Conservation (phyloP, 352 stramenopile species). For the Globisporangium sylvaticum region DNA sequence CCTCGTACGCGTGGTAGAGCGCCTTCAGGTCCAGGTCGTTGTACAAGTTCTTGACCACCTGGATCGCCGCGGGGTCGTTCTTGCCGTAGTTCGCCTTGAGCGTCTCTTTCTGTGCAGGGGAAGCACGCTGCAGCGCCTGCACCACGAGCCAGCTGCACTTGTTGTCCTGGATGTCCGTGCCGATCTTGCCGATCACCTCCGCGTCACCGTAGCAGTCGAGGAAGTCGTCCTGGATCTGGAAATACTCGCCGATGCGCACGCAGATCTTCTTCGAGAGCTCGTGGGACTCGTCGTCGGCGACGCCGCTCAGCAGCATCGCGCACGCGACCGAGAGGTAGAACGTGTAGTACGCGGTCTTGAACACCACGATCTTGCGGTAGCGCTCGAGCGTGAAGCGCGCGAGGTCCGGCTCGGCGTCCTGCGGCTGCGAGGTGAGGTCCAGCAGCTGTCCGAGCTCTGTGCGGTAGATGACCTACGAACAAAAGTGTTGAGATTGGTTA, state of each 20-base stretch:
- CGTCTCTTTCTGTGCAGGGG: constrained; percentile 63
- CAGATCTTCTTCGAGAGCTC: constrained; percentile 92
- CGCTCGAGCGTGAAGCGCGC: constrained; percentile 92
- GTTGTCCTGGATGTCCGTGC: constrained; percentile 99
- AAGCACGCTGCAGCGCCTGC: constrained; percentile 86
- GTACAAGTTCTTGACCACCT: constrained; percentile 94
- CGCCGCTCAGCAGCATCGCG: constrained; percentile 87
- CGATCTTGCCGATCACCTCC: constrained; percentile 91
- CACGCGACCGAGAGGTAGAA: constrained; percentile 97
- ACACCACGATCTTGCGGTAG: constrained; percentile 93
- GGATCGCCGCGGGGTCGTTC: constrained; percentile 68
- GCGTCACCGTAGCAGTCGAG: constrained; percentile 97
- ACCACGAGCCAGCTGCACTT: constrained; percentile 99
- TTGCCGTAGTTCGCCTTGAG: constrained; percentile 93
- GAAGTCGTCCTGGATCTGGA: constrained; percentile 99
- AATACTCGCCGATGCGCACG: constrained; percentile 97
- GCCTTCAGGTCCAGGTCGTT: constrained; percentile 85
- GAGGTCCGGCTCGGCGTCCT: constrained; percentile 80
- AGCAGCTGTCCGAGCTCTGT: constrained; percentile 96
- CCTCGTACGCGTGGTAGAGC: constrained; percentile 93
- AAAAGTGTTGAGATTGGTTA: background rate
- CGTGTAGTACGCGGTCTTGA: constrained; percentile 99
- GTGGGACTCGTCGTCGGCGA: constrained; percentile 76
- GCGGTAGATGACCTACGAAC: constrained; percentile 90
- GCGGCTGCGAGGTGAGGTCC: constrained; percentile 88